Base-by-base conservation (phyloP, 305 asterid species). In the Fraxinus ornus region DNA sequence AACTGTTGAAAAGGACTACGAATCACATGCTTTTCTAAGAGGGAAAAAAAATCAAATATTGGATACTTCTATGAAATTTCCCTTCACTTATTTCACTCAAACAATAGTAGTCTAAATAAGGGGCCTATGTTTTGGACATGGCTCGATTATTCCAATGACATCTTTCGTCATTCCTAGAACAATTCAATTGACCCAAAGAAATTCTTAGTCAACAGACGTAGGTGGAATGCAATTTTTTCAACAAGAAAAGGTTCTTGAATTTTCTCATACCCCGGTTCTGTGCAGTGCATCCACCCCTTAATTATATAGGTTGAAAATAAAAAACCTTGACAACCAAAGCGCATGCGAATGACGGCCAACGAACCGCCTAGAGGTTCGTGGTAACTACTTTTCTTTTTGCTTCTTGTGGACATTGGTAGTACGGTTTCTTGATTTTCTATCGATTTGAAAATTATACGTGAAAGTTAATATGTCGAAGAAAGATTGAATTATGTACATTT, bases 141-240 rank as follows among this genome's bases (percentile, higher is more conserved):
- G 44, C 30, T 22, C 9, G 17, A 35, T 64, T 73, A 81, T 41
- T 44, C 79, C 85, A 52, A 52, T 78, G 28, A 10, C 9, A 73
- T 52, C 9, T 81, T 33, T 78, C 77, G 28, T 64, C 30, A 30
- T 28, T 75, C 73, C 36, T 57, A 71, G 36, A 33, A 73, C 39
- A 39, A 39, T 33, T 36, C 80, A 73, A 75, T 79, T 28, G 36
- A 73, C 41, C 10, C 85, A 10, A 37, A 82, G 55, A 44, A 76
- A 74, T 49, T 72, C 66, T 13, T 5, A 30, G 4, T 70, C 37
- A 70, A 26, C 33, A 1, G 17, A 28, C 37, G 4, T 30, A 70
- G 7, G 75, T 41, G 24, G 55, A 28, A 39, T 79, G 30, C 44
- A 49, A 80, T 5, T 72, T 71, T 47, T 33, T 32, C 76, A 19